These are phyloP conservation scores for Trichosporon sp. DNA, from an alignment of 1,284 basidiomycete species.

Conservation along the genomic window DNA sequence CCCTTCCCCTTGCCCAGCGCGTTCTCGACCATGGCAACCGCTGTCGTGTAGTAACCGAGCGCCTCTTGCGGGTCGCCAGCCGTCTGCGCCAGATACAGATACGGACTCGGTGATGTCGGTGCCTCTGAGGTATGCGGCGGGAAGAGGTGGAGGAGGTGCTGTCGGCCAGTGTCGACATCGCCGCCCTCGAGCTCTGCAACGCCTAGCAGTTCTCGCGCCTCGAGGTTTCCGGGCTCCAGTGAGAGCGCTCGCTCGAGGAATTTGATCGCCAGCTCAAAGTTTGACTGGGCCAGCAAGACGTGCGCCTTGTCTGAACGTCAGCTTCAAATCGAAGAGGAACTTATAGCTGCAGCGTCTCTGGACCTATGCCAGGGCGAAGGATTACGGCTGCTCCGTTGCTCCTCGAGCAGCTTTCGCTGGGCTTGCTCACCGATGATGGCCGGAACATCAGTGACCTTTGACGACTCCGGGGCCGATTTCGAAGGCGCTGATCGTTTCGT, in stretches of 20 bases:
- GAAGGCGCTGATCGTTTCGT: not conserved
- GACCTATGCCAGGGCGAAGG: not conserved
- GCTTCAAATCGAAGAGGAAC: not conserved
- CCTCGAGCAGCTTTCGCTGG: not conserved
- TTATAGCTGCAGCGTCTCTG: not conserved
- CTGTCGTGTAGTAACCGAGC: conserved; percentile 72
- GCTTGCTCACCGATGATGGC: conserved; percentile 24
- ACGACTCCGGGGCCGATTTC: not conserved
- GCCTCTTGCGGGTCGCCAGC: conserved; percentile 65
- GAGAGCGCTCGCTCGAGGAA: conserved; percentile 67
- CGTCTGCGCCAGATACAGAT: conserved; percentile 86
- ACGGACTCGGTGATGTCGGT: conserved; percentile 63
- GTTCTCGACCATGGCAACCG: conserved; percentile 65
- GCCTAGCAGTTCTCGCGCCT: conserved; percentile 73
- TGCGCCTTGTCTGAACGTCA: conserved; percentile 54
- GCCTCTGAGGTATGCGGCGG: conserved; percentile 56
- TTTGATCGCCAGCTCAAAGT: conserved; percentile 71
- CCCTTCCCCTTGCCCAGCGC: conserved; percentile 51
- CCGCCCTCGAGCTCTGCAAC: conserved; percentile 71
- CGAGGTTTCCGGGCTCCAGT: conserved; percentile 59
- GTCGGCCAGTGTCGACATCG: conserved; percentile 64
- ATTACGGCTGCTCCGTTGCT: not conserved
- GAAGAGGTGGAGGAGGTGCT: conserved; percentile 53
- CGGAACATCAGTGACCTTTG: conserved; percentile 17
- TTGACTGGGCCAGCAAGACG: conserved; percentile 68